Base-by-base conservation (phyloP, 192 early-diverging fungal genomes). In the Diversispora epigaea region DNA sequence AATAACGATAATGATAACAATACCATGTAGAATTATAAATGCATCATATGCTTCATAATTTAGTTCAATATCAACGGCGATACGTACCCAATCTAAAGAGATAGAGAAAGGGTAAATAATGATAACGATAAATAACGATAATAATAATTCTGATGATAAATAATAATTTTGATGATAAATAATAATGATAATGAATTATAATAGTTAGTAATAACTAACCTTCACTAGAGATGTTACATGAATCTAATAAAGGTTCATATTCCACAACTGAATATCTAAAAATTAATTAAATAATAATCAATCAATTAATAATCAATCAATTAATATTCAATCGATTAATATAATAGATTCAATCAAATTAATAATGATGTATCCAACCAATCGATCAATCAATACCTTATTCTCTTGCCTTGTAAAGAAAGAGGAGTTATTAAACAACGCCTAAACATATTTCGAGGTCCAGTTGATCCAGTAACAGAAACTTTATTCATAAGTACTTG, bases 51-150 rank as follows among this genome's bases (percentile, higher is more conserved):
- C 82, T 76, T 91, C 79, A 84, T 99, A 99, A 76, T 96, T 98
- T 71, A 86, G 85, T 81, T 99, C 96, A 77, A 99, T 94, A 79
- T 99, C 98, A 1, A 90, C 93, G 4, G 95, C 95, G 46, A 99
- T 97, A 75, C 95, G 88, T 60, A 95, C 89, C 98, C 98, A 99
- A 80, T 99, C 97, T 64, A 62, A n/a, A n/a, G n/a, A n/a, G n/a
- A n/a, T n/a, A n/a, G n/a, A n/a, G n/a, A n/a, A n/a, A n/a, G n/a
- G n/a, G 78, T 76, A 58, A 41, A 46, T 8, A 7, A 41, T 22
- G 58, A 11, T 46, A 41, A 41, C 52, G 15, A 58, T 22, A 63
- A 32, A 54, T 54, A 3, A 32, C 2, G 4, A 40, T 44, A 56
- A 66, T 14, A 14, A 54, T 17, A 40, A 21, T n/a, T 21, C 69